Percentiles rank a stretch among this genome's conserved stretches.
phyloP scores from a whole-genome alignment of 441 rosid genomes.

The Kokia cookei region DNA sequence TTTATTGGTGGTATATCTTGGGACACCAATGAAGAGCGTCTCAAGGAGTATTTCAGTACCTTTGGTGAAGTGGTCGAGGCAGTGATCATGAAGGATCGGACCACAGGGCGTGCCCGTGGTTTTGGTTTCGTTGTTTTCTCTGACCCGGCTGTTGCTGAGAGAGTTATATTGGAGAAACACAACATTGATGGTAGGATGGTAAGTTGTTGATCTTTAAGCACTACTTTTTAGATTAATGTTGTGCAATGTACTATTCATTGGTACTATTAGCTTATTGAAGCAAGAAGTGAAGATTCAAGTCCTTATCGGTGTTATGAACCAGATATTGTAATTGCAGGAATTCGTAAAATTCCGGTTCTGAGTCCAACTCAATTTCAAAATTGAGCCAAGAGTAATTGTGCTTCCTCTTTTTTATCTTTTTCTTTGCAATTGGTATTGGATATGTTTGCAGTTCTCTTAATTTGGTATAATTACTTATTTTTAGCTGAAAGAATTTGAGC shows the following conservation, averaged over 20 bases:
- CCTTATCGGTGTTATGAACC: slow-evolving; percentile 12
- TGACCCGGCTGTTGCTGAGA: slow-evolving; percentile 87
- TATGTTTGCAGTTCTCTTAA: slow-evolving; percentile 1
- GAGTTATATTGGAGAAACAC: slow-evolving; percentile 77
- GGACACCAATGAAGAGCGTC: slow-evolving; percentile 94
- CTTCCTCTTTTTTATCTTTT: slow-evolving; percentile 3
- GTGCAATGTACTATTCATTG: not conserved
- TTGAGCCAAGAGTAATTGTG: slow-evolving; percentile 13
- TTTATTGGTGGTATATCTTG: slow-evolving; percentile 97
- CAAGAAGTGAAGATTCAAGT: slow-evolving; percentile 5
- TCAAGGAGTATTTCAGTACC: slow-evolving; percentile 78
- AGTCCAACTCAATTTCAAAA: slow-evolving; percentile 24
- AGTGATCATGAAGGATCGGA: slow-evolving; percentile 95
- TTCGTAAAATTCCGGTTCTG: slow-evolving; percentile 14
- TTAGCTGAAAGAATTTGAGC: not conserved
- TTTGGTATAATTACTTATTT: not conserved
- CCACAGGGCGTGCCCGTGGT: slow-evolving; percentile 96
- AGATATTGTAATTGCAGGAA: slow-evolving; percentile 31
- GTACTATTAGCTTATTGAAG: not conserved
- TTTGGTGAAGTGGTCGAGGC: slow-evolving; percentile 94
- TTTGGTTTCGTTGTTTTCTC: slow-evolving; percentile 93
- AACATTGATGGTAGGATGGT: slow-evolving; percentile 90
- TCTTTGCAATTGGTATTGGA: slow-evolving; percentile 1
- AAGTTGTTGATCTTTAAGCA: slow-evolving; percentile 15
- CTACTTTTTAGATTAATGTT: not conserved